Conservation (phyloP, 2,329 filamentous ascomycete species). For the Ophiostoma triangulosporum region DNA sequence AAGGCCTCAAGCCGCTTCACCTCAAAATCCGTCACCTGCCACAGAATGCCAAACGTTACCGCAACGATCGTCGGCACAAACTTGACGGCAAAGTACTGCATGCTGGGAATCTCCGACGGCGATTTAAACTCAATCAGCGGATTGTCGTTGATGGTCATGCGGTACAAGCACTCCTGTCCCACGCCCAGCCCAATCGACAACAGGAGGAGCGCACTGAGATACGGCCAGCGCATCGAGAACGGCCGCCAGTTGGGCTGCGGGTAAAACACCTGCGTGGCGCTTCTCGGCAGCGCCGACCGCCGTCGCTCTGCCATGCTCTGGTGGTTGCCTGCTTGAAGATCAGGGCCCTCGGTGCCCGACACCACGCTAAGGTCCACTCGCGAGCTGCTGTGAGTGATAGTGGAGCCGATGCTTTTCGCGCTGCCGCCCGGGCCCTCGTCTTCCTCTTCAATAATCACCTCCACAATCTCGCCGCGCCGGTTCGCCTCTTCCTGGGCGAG, state of each 20-base stretch:
- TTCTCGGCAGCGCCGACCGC: constrained; percentile 22
- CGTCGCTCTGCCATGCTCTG: constrained; percentile 17
- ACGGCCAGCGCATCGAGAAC: constrained; percentile 50
- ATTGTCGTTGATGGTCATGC: constrained; percentile 26
- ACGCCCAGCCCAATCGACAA: constrained; percentile 39
- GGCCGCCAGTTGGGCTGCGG: constrained; percentile 55
- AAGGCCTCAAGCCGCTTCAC: constrained; percentile 54
- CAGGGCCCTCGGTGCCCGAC: constrained; percentile 25
- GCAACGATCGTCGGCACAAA: constrained; percentile 49
- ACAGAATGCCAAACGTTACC: constrained; percentile 49
- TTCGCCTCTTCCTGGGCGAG: constrained; percentile 46
- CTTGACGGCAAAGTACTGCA: constrained; percentile 47
- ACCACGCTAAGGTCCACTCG: constrained; percentile 39
- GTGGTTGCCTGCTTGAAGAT: neutral
- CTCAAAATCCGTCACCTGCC: constrained; percentile 54
- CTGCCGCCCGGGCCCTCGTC: neutral
- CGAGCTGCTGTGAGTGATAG: constrained; percentile 13
- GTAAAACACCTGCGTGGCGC: constrained; percentile 38
- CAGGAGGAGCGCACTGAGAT: constrained; percentile 38
- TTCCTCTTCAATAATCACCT: constrained; percentile 35
- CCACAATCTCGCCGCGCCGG: constrained; percentile 43
- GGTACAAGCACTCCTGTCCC: constrained; percentile 42
- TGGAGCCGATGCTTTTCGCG: neutral
- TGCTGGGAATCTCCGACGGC: constrained; percentile 35
- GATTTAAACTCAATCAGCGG: constrained; percentile 36